These are phyloP conservation scores for Cladosporium cucumerinum DNA, from an alignment of 2,329 filamentous ascomycete species.

Conservation along the genomic window DNA sequence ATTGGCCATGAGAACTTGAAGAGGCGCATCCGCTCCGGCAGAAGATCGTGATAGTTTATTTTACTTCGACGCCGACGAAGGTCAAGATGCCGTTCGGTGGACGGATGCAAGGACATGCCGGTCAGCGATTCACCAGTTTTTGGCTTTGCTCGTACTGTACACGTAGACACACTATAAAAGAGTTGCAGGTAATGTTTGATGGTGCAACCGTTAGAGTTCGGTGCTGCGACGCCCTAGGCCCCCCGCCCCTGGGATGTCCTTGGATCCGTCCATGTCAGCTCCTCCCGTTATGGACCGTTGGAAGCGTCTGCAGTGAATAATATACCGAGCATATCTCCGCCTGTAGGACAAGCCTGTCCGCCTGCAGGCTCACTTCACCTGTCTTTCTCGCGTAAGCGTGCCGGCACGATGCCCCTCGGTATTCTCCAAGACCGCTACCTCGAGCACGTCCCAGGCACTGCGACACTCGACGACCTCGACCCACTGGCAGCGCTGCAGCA, in stretches of 20 bases:
- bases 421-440: conserved; percentile 22
- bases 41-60: background rate
- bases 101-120: background rate
- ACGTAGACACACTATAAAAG: background rate
- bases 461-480: conserved; percentile 39
- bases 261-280: background rate
- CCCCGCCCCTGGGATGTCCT: conserved; percentile 12
- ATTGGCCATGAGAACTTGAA: background rate
- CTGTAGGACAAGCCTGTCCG: background rate
- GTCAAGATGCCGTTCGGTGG: background rate
- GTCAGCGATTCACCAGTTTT: background rate
- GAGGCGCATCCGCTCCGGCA: background rate
- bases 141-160: background rate
- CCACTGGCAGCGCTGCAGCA: conserved; percentile 22
- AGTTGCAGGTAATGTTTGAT: background rate
- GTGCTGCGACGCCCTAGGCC: background rate
- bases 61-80: background rate
- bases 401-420: conserved; percentile 20
- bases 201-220: background rate
- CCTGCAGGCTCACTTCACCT: background rate
- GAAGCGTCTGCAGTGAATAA: background rate
- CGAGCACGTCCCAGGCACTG: conserved; percentile 38
- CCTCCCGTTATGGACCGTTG: background rate
- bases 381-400: background rate
- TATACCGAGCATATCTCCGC: background rate